Base-by-base conservation (phyloP, 2,329 filamentous ascomycete genomes). In the Lachnellula subtilissima region DNA sequence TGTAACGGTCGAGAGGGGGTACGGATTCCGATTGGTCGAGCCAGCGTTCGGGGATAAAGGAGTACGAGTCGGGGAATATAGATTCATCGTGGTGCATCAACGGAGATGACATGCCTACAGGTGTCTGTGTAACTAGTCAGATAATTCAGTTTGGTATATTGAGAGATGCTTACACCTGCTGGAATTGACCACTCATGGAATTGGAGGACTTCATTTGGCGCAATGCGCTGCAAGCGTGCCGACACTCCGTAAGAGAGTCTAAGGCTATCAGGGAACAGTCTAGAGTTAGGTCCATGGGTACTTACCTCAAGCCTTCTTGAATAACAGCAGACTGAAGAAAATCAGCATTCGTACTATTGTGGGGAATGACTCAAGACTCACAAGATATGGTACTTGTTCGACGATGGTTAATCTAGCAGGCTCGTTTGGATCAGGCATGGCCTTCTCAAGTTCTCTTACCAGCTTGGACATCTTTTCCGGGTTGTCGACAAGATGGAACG, bases 1-100 rank as follows among this genome's bases (percentile, higher is more conserved):
- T n/a, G 32, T 67, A 65, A 8, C 55, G 40, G 15, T 64, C 58
- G 1, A 63, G 57, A 9, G 28, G 28, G 28, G 9, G 28, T 9
- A 9, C 28, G 1, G 50, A 39, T 8, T 53, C 48, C 58, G 55
- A 68, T 67, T 5, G 64, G 67, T 56, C 52, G 2, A 54, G 67
- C 73, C 74, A 78, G 5, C 75, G 65, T 53, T 74, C 71, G 0
- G 74, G 73, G 2, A 67, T 50, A 28, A 64, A 67, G n/a, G 54
- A n/a, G 52, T 64, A 40, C 9, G 63, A 55, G 35, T 72, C 64
- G 1, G 53, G 42, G 51, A 65, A 71, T 54, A 72, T 69, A 7
- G 60, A 58, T 32, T 63, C n/a, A 1, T 69, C 70, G 55, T 70
- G 71, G 48, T 72, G 65, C 23, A 60, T 59, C 5, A 59, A 52